Base-by-base conservation (phyloP, 1,284 basidiomycete genomes). In the Pseudozyma hubeiensis region DNA sequence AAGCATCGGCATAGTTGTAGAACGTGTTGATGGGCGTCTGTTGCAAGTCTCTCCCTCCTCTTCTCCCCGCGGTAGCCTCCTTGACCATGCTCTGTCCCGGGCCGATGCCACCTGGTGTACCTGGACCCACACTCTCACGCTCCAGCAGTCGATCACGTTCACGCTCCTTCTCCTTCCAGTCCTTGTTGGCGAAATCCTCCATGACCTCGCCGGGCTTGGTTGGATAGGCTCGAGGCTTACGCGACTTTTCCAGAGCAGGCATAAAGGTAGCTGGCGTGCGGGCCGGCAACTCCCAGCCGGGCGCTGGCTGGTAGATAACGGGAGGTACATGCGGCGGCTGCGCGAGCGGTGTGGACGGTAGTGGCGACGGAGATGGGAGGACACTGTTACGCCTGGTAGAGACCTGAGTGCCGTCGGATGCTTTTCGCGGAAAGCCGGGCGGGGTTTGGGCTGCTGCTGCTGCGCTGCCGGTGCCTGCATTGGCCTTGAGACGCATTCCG, bases 21-120 rank as follows among this genome's bases (percentile, higher is more conserved):
- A 84, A 84, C 1, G 79, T 81, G 44, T 68, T 65, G 46, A 79
- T 70, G 14, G 82, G 75, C n/a, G 79, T 77, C 69, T 84, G 82
- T 44, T 81, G 62, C 56, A 77, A 51, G 34, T 81, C 79, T 24
- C 71, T 53, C 24, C 75, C 72, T 37, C 75, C 75, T 41, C 75
- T 74, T 17, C 71, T 55, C 39, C 70, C 71, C 1, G 71, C 55
- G 29, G 75, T 67, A 17, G 63, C 74, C 50, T 75, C 72, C 47
- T 71, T 74, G 46, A 77, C 70, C 49, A 74, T 49, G 54, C 62
- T 67, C 41, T 79, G 76, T 9, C 74, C 75, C 3, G 76, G 61
- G 24, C 64, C 77, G 3, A 60, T 44, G 2, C 60, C 72, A 17
- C 61, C 66, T 19, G 71, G 73, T 13, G 73, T 75, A n/a, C 73